Evolutionary conservation across 768 basidiomycete genomes (phyloP).

Genomic region (Naganishia vishniacii): DNA sequence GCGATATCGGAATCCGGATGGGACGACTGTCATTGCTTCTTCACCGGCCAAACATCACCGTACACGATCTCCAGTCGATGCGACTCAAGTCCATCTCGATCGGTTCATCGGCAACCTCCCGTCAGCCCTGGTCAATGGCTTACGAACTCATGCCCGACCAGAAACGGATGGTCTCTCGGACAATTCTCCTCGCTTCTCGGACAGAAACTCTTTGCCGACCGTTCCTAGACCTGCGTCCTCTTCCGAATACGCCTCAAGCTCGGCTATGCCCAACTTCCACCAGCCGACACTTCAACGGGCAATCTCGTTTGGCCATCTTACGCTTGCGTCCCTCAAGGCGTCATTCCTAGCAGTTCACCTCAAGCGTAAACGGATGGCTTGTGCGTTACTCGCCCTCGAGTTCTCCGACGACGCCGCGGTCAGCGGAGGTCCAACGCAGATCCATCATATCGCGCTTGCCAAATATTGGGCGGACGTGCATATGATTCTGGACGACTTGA

Average conservation of each 20-base stretch:
- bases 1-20: constrained; percentile 18
- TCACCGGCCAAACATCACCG: constrained; percentile 15
- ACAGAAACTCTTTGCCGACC: background rate
- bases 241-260: background rate
- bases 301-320: constrained; percentile 29
- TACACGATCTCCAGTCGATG: constrained; percentile 7
- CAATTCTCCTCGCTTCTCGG: background rate
- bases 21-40: constrained; percentile 10
- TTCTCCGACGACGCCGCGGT: constrained; percentile 22
- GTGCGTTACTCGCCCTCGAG: constrained; percentile 41
- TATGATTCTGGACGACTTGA: constrained; percentile 27
- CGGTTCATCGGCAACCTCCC: constrained; percentile 1
- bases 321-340: constrained; percentile 38
- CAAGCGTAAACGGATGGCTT: constrained; percentile 38
- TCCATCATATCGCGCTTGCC: constrained; percentile 23
- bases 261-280: background rate
- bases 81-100: background rate
- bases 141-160: background rate
- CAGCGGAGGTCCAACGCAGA: constrained; percentile 1
- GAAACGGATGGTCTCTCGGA: background rate
- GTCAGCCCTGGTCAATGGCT: background rate
- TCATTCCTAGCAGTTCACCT: constrained; percentile 39
- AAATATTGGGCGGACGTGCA: constrained; percentile 27
- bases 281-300: constrained; percentile 3
- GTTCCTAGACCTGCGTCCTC: background rate